Conservation (phyloP, 495 filamentous ascomycete species). For the Lepraria neglecta region DNA sequence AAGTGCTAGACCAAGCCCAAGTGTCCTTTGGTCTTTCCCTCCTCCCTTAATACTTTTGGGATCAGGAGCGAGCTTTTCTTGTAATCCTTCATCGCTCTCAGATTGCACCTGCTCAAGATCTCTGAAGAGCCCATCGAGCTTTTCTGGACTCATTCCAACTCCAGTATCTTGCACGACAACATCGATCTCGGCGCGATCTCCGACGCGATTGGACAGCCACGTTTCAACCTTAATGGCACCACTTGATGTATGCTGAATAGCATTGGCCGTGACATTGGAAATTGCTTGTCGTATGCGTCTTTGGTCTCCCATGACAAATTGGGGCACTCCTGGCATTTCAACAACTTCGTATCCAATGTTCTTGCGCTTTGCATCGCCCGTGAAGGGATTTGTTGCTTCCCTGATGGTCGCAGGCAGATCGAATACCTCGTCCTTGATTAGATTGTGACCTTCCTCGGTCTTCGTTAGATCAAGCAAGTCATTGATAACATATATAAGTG, state of each 20-base stretch:
- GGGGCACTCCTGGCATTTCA: constrained; percentile 63
- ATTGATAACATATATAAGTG: constrained; percentile 92
- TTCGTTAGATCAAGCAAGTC: constrained; percentile 90
- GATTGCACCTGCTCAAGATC: constrained; percentile 81
- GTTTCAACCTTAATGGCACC: constrained; percentile 69
- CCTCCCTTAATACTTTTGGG: constrained; percentile 19
- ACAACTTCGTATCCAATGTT: constrained; percentile 60
- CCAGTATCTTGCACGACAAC: constrained; percentile 76
- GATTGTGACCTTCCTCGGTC: constrained; percentile 70
- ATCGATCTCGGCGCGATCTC: constrained; percentile 55
- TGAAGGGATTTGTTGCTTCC: constrained; percentile 71
- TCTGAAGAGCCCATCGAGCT: constrained; percentile 71
- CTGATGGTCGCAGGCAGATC: constrained; percentile 64
- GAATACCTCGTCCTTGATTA: constrained; percentile 79
- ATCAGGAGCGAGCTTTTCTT: constrained; percentile 28
- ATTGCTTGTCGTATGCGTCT: constrained; percentile 73
- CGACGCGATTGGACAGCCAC: constrained; percentile 43
- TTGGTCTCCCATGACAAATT: constrained; percentile 69
- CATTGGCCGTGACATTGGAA: constrained; percentile 78
- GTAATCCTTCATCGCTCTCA: constrained; percentile 37
- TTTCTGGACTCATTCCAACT: constrained; percentile 63
- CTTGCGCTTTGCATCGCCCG: constrained; percentile 69
- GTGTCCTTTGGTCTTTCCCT: constrained; percentile 38
- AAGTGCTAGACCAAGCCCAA: constrained; percentile 81
- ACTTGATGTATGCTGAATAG: constrained; percentile 69